These are phyloP conservation scores for Microcera coccophila DNA, from an alignment of 2,329 filamentous ascomycete species.

Conservation along the genomic window DNA sequence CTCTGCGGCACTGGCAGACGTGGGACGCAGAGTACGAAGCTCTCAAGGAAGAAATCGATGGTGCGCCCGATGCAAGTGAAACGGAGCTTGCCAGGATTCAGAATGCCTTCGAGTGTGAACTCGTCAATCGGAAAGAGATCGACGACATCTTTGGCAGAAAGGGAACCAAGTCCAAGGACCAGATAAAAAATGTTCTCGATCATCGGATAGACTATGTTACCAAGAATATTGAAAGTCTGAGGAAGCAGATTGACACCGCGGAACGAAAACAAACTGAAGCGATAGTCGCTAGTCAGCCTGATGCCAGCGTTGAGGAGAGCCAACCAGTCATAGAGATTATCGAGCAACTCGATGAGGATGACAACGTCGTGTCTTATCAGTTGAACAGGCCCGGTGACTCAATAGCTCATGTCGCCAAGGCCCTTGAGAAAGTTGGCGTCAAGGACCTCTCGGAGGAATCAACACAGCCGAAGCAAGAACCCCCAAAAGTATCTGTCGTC, in stretches of 20 bases:
- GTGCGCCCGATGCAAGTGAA: slow-evolving; percentile 43
- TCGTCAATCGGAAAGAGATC: slow-evolving; percentile 57
- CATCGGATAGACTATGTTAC: slow-evolving; percentile 86
- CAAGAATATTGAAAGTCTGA: slow-evolving; percentile 70
- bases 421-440: slow-evolving; percentile 73
- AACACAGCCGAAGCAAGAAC: slow-evolving; percentile 1
- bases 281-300: slow-evolving; percentile 56
- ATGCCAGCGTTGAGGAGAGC: slow-evolving; percentile 62
- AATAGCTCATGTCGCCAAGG: slow-evolving; percentile 65
- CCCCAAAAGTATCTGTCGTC: background rate
- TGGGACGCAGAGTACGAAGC: slow-evolving; percentile 91
- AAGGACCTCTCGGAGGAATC: slow-evolving; percentile 37
- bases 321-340: slow-evolving; percentile 85
- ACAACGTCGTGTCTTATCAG: slow-evolving; percentile 69
- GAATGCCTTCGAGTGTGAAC: slow-evolving; percentile 56
- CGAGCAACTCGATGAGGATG: slow-evolving; percentile 88
- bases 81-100: slow-evolving; percentile 55
- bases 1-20: slow-evolving; percentile 81
- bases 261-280: slow-evolving; percentile 68
- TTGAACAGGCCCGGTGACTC: slow-evolving; percentile 64
- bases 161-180: slow-evolving; percentile 26
- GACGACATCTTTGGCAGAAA: slow-evolving; percentile 42
- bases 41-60: slow-evolving; percentile 75
- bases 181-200: slow-evolving; percentile 59
- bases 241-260: slow-evolving; percentile 65